A percentile compares a stretch with the other conserved stretches of the same genome.
Conservation (phyloP, 2,329 filamentous ascomycete species). For the Pseudogymnoascus sp. region DNA sequence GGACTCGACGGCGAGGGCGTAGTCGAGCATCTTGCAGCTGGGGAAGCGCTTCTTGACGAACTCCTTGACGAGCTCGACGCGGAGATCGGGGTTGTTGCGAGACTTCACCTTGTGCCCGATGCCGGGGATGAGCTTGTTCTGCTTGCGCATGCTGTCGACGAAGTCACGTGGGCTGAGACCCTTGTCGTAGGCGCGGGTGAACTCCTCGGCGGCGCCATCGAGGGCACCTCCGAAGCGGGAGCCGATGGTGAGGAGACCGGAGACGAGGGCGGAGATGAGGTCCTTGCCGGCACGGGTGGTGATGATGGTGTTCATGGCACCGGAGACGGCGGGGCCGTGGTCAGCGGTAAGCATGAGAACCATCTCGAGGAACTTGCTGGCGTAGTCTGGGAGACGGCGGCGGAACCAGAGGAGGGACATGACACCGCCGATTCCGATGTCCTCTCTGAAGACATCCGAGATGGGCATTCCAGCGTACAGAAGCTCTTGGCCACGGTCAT, state of each 20-base stretch:
- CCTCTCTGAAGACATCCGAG: constrained; percentile 98
- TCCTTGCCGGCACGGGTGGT: constrained; percentile 99
- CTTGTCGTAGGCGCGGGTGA: constrained; percentile 97
- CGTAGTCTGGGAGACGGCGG: constrained; percentile 88
- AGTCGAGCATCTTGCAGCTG: constrained; percentile 96
- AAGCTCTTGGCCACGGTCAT: constrained; percentile 98
- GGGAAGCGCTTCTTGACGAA: constrained; percentile 98
- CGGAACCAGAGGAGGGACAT: constrained; percentile 99
- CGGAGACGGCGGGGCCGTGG: constrained; percentile 96
- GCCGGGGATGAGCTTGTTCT: constrained; percentile 99
- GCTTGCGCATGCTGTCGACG: constrained; percentile 97
- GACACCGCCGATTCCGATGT: constrained; percentile 98
- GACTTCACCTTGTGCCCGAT: constrained; percentile 99
- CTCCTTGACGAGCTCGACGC: constrained; percentile 98
- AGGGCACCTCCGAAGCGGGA: constrained; percentile 97
- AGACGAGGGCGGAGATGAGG: constrained; percentile 88
- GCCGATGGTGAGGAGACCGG: constrained; percentile 95
- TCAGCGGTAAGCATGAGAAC: constrained; percentile 99
- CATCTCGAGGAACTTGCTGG: constrained; percentile 99
- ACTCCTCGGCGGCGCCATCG: constrained; percentile 96
- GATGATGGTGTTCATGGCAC: constrained; percentile 99
- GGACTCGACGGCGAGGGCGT: constrained; percentile 93
- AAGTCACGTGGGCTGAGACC: constrained; percentile 97
- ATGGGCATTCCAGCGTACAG: constrained; percentile 99
- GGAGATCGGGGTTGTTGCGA: constrained; percentile 98